A percentile compares a stretch with the other conserved stretches of the same genome.
Evolutionary conservation across 768 basidiomycete species (phyloP).

Genomic region (Amyloporia xantha): DNA sequence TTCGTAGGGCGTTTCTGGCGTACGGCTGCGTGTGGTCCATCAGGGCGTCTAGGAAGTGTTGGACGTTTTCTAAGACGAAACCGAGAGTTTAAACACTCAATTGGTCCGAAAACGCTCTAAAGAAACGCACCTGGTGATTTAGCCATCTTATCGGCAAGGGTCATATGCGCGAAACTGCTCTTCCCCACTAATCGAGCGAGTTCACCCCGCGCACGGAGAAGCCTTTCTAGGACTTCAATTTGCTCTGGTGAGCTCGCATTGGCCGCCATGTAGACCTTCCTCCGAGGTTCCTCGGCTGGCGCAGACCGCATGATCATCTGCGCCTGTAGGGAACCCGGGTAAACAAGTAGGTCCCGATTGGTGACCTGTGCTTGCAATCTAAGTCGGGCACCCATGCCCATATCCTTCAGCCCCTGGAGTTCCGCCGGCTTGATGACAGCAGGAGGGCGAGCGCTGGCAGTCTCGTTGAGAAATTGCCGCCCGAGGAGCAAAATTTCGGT

Average conservation of each 20-base stretch:
- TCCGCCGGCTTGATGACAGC: conserved; percentile 63
- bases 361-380: conserved; percentile 74
- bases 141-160: conserved; percentile 94
- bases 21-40: conserved; percentile 74
- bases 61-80: conserved; percentile 80
- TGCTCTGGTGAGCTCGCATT: conserved; percentile 72
- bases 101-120: too few relatives aligned
- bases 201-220: conserved; percentile 73
- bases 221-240: conserved; percentile 66
- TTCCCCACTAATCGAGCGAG: conserved; percentile 81
- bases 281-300: conserved; percentile 75
- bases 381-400: conserved; percentile 68
- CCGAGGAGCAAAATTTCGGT: conserved; percentile 86
- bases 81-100: too few relatives aligned
- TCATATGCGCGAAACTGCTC: conserved; percentile 81
- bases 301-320: conserved; percentile 91
- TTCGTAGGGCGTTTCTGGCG: conserved; percentile 66
- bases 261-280: conserved; percentile 75
- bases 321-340: conserved; percentile 84
- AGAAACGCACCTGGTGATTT: conserved; percentile 69
- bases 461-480: conserved; percentile 74
- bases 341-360: conserved; percentile 67
- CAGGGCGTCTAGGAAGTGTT: conserved; percentile 76
- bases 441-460: conserved; percentile 55
- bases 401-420: conserved; percentile 65